Base-by-base conservation (phyloP, 2,329 filamentous ascomycete genomes). In the Arthrobotrys pseudoclavata region DNA sequence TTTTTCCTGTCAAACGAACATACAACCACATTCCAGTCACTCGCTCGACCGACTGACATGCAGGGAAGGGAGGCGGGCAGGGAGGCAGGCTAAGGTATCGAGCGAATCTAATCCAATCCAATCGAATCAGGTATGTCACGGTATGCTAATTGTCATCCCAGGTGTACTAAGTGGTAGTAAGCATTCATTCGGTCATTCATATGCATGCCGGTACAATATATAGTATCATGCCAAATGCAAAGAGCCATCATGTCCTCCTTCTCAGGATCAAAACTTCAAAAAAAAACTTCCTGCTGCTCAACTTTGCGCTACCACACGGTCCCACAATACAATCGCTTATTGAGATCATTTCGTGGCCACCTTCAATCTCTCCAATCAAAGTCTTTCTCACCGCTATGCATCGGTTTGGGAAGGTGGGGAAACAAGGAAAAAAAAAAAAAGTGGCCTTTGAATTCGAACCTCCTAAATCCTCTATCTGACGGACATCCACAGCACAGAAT, bases 401-500 rank as follows among this genome's bases (percentile, higher is more conserved):
- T 68, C 53, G 34, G 68, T 60, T 76, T 37, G 62, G 70, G 70
- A 76, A 76, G 70, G 70, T 76, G 70, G 70, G 70, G 70, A 64
- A 75, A 15, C 18, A 15, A 47, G 10, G 18, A 47, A 47, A 47
- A 13, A 48, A 50, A 53, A 26, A 42, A 42, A 50, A 42, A 53
- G 24, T 48, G 37, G 60, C 37, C 42, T 55, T 24, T 31, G 31
- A 57, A 60, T n/a, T 5, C 18, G 42, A 45, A 45, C n/a, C 42
- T 40, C 26, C 60, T 29, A 24, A 24, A 55, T 55, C 20, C 48
- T 42, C 55, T 42, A 26, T 60, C 55, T 60, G 31, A 60, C 55
- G 55, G 55, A 26, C 55, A 60, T 60, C 34, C 55, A 42, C 34
- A 60, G 55, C 55, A 42, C 34, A 60, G 55, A 60, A 60, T 4